Base-by-base conservation (phyloP, 768 basidiomycete species). In the Boletus tomentosulus region DNA sequence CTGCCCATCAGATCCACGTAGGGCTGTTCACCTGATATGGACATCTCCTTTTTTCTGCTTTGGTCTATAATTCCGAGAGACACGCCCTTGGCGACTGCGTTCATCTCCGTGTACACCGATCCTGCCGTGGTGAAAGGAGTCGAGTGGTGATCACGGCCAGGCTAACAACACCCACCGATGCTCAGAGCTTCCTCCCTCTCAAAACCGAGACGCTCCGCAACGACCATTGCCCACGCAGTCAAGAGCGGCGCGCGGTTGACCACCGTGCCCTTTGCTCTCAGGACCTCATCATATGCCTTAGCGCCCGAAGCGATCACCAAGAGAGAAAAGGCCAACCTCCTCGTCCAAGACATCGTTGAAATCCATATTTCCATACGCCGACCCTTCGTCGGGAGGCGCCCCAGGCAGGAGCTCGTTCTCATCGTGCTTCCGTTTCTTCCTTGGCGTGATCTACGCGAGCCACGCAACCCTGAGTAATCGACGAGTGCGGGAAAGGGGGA, bases 201-300 rank as follows among this genome's bases (percentile, higher is more conserved):
- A 68, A 98, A 98, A 2, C 93, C 90, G 57, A 97, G 76, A 37
- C 85, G 78, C 61, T 92, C 90, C 4, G 91, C 88, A 27, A 98
- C 90, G 33, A 92, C 71, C 48, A 80, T 88, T 2, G 92, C 84
- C 96, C 96, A 98, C 2, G 89, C 92, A 51, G 86, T 93, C 89
- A 98, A 90, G 43, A 98, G 77, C 0, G 96, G 96, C 1, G 96
- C 95, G 24, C 96, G 85, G 69, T 98, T 98, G 43, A 91, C 79
- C 19, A 92, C 77, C 19, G 82, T 77, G 8, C 74, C 77, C 59
- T 91, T 86, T 19, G 68, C 70, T 56, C 68, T 74, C 41, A 97
- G 75, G 8, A 76, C 67, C 89, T 92, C 54, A 27, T 51, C 27
- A 24, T 43, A 43, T 4, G n/a, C 37, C 49, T 59, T 39, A 46